Base-by-base conservation (phyloP, 257 asterid species). In the Cynanchum wilfordii region DNA sequence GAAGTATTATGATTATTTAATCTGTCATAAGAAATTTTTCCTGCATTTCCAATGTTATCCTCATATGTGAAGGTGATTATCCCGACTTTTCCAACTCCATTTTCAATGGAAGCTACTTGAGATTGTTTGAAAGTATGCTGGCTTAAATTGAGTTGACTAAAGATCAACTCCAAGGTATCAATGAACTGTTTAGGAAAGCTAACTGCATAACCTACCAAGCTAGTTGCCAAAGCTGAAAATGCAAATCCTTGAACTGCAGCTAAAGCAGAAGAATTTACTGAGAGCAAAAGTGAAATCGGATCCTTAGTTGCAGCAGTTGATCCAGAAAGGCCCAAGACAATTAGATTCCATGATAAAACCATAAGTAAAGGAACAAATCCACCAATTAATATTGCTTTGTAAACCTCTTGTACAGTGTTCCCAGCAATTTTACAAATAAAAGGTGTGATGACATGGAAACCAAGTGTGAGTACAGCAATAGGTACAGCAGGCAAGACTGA, bases 401-500 rank as follows among this genome's bases (percentile, higher is more conserved):
- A 68, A 56, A 81, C 86, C 15, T 82, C 83, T 29, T 79, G 68
- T 29, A 79, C 11, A 29, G 79, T 78, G 66, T 73, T 69, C 54
- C 83, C 86, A 73, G 83, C 79, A 79, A 82, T 73, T 73, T 82
- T 82, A 73, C 86, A 82, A 40, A 82, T 27, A 50, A 82, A 82
- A 22, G 86, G 82, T 63, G 86, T 82, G 65, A 79, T 82, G 10
- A 82, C 86, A 51, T 79, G 83, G 73, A 82, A 82, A 12, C 86
- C 86, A 65, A 82, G 50, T 51, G 86, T 82, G 36, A 82, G 83
- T 17, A 82, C 86, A 68, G 86, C 78, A 22, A 78, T 76, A 42
- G 86, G 86, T 42, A 82, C 73, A 55, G 83, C 83, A 57, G 86
- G 86, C 75, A 82, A 76, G 67, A 82, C 57, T 1, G 83, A 54